Evolutionary conservation across 139 green algal species (phyloP), one percentile per base, ranked within the genome.

Genomic region (Haematococcus lacustris): DNA sequence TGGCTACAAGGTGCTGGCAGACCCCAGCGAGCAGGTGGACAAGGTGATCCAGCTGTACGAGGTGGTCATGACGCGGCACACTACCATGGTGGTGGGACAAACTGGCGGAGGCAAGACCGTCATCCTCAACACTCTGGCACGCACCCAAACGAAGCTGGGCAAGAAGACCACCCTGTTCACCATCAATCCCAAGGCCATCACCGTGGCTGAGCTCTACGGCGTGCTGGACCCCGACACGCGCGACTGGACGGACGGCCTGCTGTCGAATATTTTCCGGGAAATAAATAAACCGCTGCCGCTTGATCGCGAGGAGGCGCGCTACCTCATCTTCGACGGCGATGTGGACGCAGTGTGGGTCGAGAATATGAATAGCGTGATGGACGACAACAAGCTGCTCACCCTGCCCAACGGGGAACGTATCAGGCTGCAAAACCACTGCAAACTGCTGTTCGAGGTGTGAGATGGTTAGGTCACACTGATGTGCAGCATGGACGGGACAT

Each of bases 361-460:
- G 79, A 93, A 94, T 82, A 93, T 96, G 88, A 96, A 96, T 80
- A 86, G 71, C 39, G 88, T 93, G 6, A 94, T 96, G 90, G 90
- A 96, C 76, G 90, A 96, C 79, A 96, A 96, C 84, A 89, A 89
- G 76, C 84, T 96, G 66, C 83, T 96, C 41, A 93, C 88, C 34
- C 84, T 96, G 73, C 88, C 90, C 41, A 93, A 96, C 78, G 86
- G 89, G 38, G 88, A 96, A 81, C 86, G 90, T 68, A 96, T 96
- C 74, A 79, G 87, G 0, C 76, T 96, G 64, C 84, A 90, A 77
- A 79, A 88, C 66, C 83, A 93, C 78, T 89, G 82, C 80, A 91
- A 91, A 68, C 79, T 93, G 70, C 80, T 96, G 37, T 93, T 96
- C 53, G 90, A 96, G 80, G 89, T 91, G 85, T 35, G 84, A 84